Percentiles rank a stretch among this genome's conserved stretches.
phyloP scores from a whole-genome alignment of 768 basidiomycete species.

The Kwoniella dendrophila region DNA sequence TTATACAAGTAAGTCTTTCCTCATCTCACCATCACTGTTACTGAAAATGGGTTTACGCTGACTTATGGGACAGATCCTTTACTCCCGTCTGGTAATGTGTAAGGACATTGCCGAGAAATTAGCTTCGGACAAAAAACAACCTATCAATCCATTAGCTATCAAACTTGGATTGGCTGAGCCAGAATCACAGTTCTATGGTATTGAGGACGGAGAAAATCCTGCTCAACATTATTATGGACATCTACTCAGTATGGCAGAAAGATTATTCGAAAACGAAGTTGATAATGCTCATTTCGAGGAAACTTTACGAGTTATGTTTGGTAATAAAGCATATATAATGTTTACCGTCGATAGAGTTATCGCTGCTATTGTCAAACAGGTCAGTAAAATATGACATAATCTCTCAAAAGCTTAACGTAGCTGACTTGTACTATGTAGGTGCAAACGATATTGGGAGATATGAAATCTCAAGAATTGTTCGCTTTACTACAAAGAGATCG shows the following conservation, averaged over 20 bases:
- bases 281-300: constrained; percentile 93
- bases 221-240: constrained; percentile 81
- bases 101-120: constrained; percentile 76
- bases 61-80: constrained; percentile 67
- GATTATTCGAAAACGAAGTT: constrained; percentile 88
- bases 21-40: background rate
- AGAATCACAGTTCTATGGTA: constrained; percentile 46
- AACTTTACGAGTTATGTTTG: constrained; percentile 76
- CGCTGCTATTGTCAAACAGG: constrained; percentile 87
- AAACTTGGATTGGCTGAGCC: constrained; percentile 80
- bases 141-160: constrained; percentile 70
- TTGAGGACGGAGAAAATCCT: constrained; percentile 56
- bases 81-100: constrained; percentile 81
- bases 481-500: constrained; percentile 71
- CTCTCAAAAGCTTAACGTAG: constrained; percentile 22
- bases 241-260: constrained; percentile 85
- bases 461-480: constrained; percentile 84
- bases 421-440: constrained; percentile 62
- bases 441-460: constrained; percentile 79
- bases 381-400: constrained; percentile 64
- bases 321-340: constrained; percentile 75
- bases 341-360: constrained; percentile 95
- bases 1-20: constrained; percentile 72
- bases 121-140: constrained; percentile 60
- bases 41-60: constrained; percentile 13